Evolutionary conservation across 2,329 filamentous ascomycete genomes (phyloP).

Genomic region (Talaromyces sp.): DNA sequence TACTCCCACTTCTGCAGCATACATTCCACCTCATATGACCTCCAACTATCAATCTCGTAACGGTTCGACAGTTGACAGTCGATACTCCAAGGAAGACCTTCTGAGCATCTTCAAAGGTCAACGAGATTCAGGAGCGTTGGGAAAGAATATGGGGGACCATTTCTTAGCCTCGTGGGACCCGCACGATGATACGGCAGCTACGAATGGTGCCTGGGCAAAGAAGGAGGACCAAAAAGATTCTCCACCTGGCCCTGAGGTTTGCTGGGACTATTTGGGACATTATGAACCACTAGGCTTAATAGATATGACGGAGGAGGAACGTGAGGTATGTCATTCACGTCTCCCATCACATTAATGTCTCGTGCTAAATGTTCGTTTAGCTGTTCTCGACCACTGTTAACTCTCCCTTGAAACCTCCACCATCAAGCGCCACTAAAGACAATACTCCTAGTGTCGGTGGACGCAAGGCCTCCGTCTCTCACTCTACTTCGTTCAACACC

Average conservation of each 20-base stretch:
- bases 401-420: conserved; percentile 82
- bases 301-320: conserved; percentile 67
- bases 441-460: conserved; percentile 43
- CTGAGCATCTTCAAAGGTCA: conserved; percentile 67
- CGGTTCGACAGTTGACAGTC: conserved; percentile 53
- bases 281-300: conserved; percentile 68
- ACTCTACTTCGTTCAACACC: conserved; percentile 60
- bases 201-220: conserved; percentile 70
- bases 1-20: conserved; percentile 46
- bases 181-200: conserved; percentile 62
- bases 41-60: conserved; percentile 53
- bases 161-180: conserved; percentile 79
- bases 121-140: conserved; percentile 51
- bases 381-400: conserved; percentile 84
- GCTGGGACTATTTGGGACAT: conserved; percentile 75
- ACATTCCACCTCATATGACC: conserved; percentile 60
- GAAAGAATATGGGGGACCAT: conserved; percentile 62
- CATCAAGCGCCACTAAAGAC: conserved; percentile 63
- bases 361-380: conserved; percentile 45
- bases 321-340: conserved; percentile 48
- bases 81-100: conserved; percentile 77
- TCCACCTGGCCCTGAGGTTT: conserved; percentile 80
- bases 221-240: conserved; percentile 68
- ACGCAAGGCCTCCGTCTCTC: conserved; percentile 79
- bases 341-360: background rate